Evolutionary conservation across 305 asterid species (phyloP).

Genomic region (Caryopteris hybrid): DNA sequence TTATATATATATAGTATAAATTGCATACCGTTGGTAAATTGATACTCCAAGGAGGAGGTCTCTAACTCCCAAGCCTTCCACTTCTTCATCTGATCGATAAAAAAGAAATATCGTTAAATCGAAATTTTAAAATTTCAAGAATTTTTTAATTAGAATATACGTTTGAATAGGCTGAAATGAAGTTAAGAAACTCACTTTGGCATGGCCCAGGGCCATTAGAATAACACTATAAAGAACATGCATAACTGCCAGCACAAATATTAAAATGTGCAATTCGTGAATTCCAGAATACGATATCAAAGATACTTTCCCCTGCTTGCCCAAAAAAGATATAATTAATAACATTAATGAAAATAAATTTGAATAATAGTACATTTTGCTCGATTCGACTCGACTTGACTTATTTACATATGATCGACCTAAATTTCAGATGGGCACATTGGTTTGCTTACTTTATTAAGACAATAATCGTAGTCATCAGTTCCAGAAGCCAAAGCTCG

Average conservation of each 20-base stretch:
- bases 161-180: not conserved
- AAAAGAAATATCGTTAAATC: not conserved
- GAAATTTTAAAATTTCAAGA: too few species aligned
- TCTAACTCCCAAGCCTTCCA: constrained; percentile 77
- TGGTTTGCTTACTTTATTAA: constrained; percentile 9
- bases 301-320: constrained; percentile 41
- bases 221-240: constrained; percentile 59
- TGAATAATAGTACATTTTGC: too few species aligned
- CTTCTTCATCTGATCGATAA: constrained; percentile 51
- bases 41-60: constrained; percentile 61
- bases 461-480: constrained; percentile 33
- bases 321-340: not conserved
- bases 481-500: constrained; percentile 41
- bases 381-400: too few species aligned
- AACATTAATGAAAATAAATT: too few species aligned
- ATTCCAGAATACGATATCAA: constrained; percentile 53
- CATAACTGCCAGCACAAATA: constrained; percentile 61
- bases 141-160: not conserved
- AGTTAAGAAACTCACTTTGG: constrained; percentile 42
- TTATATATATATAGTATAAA: too few species aligned
- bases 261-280: constrained; percentile 73
- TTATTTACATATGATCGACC: too few species aligned
- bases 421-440: too few species aligned
- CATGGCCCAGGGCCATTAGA: constrained; percentile 50
- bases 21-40: constrained; percentile 64